Conservation (phyloP, 2,329 filamentous ascomycete species). For the Scorias spongiosa region DNA sequence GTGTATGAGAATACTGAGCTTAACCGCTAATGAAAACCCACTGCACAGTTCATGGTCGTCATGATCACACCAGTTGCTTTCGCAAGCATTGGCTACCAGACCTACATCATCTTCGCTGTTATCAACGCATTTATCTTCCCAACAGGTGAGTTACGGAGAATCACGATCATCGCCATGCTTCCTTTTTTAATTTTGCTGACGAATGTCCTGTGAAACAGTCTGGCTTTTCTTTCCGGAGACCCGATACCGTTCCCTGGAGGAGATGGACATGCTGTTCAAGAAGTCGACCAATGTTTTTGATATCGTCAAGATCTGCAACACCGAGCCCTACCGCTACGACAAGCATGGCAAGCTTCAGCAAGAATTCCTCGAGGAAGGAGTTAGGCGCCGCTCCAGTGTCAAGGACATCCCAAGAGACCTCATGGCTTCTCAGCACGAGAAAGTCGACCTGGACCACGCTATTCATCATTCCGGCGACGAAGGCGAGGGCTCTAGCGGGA, state of each 20-base stretch:
- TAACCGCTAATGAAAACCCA: background rate
- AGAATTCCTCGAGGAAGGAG: conserved; percentile 3
- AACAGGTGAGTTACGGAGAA: background rate
- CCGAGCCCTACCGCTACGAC: conserved; percentile 42
- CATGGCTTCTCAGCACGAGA: background rate
- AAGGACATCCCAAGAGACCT: background rate
- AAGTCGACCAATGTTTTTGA: conserved; percentile 34
- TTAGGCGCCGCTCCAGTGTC: background rate
- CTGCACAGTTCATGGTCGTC: conserved; percentile 26
- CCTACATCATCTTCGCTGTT: conserved; percentile 51
- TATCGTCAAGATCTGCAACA: conserved; percentile 27
- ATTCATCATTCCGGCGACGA: background rate
- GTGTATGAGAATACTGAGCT: too few relatives aligned
- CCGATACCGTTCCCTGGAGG: conserved; percentile 46
- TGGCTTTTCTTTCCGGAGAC: conserved; percentile 46
- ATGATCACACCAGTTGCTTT: conserved; percentile 48
- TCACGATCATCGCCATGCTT: too few relatives aligned
- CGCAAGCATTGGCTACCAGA: conserved; percentile 40
- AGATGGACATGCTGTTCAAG: conserved; percentile 51
- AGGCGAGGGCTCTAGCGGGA: background rate
- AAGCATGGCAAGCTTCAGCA: conserved; percentile 40
- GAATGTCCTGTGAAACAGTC: background rate
- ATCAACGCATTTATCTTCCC: conserved; percentile 47
- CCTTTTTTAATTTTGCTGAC: conserved; percentile 19
- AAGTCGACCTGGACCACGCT: background rate